Evolutionary conservation across 495 filamentous ascomycete genomes (phyloP).

Genomic region (Talaromyces stipitatus): DNA sequence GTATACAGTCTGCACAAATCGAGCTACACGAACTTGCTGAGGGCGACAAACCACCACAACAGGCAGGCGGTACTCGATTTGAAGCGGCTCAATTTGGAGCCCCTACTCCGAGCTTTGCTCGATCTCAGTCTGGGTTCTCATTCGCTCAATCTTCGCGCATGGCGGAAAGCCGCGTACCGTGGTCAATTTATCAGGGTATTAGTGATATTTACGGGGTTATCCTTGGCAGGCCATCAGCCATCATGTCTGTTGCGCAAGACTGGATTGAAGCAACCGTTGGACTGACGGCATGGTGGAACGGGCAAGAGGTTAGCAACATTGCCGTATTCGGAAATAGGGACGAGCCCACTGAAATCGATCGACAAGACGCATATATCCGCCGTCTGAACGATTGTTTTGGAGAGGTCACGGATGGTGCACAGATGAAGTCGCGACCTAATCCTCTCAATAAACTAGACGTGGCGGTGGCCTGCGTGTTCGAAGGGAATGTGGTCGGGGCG

Average conservation of each 20-base stretch:
- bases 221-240: conserved; percentile 60
- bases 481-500: conserved; percentile 65
- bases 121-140: conserved; percentile 24
- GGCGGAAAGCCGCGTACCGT: conserved; percentile 77
- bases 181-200: conserved; percentile 76
- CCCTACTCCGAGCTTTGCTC: conserved; percentile 15
- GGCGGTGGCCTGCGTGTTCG: conserved; percentile 68
- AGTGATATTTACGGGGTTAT: conserved; percentile 67
- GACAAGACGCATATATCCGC: conserved; percentile 43
- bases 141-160: conserved; percentile 59
- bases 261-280: conserved; percentile 83
- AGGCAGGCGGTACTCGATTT: conserved; percentile 27
- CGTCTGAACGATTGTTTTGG: conserved; percentile 45
- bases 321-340: not conserved
- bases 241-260: conserved; percentile 63
- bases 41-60: conserved; percentile 43
- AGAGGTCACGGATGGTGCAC: conserved; percentile 35
- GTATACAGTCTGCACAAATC: conserved; percentile 53
- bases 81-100: conserved; percentile 50
- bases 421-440: conserved; percentile 52
- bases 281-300: conserved; percentile 83
- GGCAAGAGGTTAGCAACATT: conserved; percentile 47
- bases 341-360: conserved; percentile 30
- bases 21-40: conserved; percentile 70
- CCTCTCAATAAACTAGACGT: conserved; percentile 65